Conservation (phyloP, 2,329 filamentous ascomycete genomes). For the Ophiosphaerella narmari region DNA sequence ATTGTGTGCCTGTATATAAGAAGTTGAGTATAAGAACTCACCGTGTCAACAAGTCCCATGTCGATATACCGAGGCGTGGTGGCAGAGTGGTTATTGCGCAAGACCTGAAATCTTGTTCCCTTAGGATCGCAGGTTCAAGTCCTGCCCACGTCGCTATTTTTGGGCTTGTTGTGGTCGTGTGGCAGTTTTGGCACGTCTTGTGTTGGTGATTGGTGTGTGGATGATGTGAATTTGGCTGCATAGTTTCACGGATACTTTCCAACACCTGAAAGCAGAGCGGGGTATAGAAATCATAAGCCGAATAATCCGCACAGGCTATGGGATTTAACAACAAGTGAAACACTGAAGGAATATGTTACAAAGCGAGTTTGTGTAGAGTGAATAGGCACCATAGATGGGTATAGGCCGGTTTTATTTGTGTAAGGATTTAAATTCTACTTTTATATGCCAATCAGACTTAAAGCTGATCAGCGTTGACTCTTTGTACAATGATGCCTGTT, state of each 20-base stretch:
- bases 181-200: neutral
- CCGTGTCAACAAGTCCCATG: neutral
- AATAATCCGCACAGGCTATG: too few relatives aligned
- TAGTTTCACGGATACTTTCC: neutral
- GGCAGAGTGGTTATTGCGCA: slow-evolving; percentile 46
- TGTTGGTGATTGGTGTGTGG: neutral
- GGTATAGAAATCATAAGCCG: too few relatives aligned
- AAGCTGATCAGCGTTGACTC: slow-evolving; percentile 52
- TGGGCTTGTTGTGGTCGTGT: neutral
- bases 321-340: too few relatives aligned
- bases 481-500: slow-evolving; percentile 88
- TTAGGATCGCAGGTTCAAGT: slow-evolving; percentile 45
- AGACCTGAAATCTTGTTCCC: slow-evolving; percentile 48
- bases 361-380: too few relatives aligned
- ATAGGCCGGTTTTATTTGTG: too few relatives aligned
- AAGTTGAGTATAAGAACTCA: too few relatives aligned
- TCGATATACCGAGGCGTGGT: slow-evolving; percentile 24
- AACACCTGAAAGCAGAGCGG: too few relatives aligned
- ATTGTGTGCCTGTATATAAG: too few relatives aligned
- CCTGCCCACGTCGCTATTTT: slow-evolving; percentile 36
- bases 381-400: too few relatives aligned
- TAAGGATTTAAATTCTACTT: neutral
- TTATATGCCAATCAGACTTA: slow-evolving; percentile 10
- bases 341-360: too few relatives aligned
- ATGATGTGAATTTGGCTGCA: neutral